Base-by-base conservation (phyloP, 164 flowering plant genomes). In the Sextonia rubra region DNA sequence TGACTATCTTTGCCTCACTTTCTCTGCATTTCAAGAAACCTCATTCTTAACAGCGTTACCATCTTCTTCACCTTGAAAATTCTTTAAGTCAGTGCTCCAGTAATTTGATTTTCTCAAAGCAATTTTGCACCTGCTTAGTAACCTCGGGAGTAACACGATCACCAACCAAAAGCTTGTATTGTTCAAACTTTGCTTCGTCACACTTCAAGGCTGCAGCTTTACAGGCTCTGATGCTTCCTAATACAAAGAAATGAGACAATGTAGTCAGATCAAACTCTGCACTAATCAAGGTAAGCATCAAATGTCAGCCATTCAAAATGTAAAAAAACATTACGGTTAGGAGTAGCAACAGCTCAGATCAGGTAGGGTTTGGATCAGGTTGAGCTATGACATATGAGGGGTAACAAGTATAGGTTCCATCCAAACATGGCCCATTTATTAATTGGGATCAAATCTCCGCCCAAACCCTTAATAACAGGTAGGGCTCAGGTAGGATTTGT, bases 191-290 rank as follows among this genome's bases (percentile, higher is more conserved):
- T 47, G 74, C 75, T 75, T 88, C 90, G 1, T 91, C 98, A 66
- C 88, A 86, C 79, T 86, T 89, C 84, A 86, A 76, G 61, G 94
- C 94, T 11, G 88, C 85, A 69, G 66, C 70, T 84, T 77, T 91
- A 75, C 98, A 91, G 11, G 91, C 91, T 81, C 30, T 86, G 69
- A 89, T 85, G 64, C 86, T 85, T 74, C 97, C 95, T 90, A 62
- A 49, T 20, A 29, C 29, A 32, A 71, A 64, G 3, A 58, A 52
- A 52, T 17, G n/a, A 52, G n/a, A 26, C 32, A 64, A 27, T 6
- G 20, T 20, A 4, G 8, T 12, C n/a, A 12, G 14, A 52, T 52
- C 58, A 52, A 15, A 37, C n/a, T 15, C 12, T 14, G 58, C 58
- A 2, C 20, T 15, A 52, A 52, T 14, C 58, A 52, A 52, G 58